Evolutionary conservation across 1,139 yeast genomes (phyloP).

Genomic region (Candida neerlandica): DNA sequence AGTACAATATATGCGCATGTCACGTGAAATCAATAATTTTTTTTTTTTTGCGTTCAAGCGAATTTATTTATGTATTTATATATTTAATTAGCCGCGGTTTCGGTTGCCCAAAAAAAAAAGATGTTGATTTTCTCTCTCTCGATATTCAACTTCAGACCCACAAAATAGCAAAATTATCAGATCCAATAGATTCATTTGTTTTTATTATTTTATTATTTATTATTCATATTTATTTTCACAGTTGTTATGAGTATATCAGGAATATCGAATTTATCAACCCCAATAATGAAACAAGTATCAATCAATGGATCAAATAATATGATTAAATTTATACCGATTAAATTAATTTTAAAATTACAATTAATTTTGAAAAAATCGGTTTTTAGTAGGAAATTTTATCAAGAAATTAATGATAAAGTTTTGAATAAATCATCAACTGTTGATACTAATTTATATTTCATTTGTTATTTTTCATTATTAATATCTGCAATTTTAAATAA

Average conservation of each 20-base stretch:
- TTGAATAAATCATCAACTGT: slow-evolving; percentile 38
- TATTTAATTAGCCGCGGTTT: background rate
- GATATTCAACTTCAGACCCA: too few relatives aligned
- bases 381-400: slow-evolving; percentile 42
- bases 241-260: slow-evolving; percentile 9
- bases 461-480: slow-evolving; percentile 47
- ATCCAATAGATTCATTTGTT: background rate
- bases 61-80: too few relatives aligned
- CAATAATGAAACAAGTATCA: slow-evolving; percentile 1
- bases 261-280: slow-evolving; percentile 5
- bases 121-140: background rate
- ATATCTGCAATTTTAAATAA: slow-evolving; percentile 45
- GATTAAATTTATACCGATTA: slow-evolving; percentile 18
- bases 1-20: background rate
- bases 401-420: slow-evolving; percentile 45
- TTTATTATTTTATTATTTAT: background rate
- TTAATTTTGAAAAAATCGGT: slow-evolving; percentile 26
- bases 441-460: slow-evolving; percentile 45
- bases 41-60: too few relatives aligned
- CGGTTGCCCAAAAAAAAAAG: background rate
- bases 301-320: background rate
- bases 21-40: background rate
- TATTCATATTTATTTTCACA: too few relatives aligned
- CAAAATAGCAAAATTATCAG: background rate
- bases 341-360: slow-evolving; percentile 25